A percentile compares a stretch with the other conserved stretches of the same genome.
These are phyloP conservation scores for Exserohilum turcica DNA, from an alignment of 2,329 filamentous ascomycete genomes.

Conservation along the genomic window DNA sequence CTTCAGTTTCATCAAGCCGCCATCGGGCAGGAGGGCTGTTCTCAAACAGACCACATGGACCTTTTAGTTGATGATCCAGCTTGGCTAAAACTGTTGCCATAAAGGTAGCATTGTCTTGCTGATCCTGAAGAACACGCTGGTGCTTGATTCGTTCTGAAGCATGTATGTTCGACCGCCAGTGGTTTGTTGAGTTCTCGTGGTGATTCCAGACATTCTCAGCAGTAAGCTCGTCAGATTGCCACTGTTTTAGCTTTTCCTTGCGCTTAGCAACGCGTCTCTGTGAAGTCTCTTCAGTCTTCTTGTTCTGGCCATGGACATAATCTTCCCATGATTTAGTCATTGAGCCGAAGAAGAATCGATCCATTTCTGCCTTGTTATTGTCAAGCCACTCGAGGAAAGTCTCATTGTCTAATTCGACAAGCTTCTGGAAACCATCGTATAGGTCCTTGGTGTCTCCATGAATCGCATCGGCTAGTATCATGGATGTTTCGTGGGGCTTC, in stretches of 20 bases:
- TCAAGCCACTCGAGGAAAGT: conserved; percentile 89
- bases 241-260: conserved; percentile 79
- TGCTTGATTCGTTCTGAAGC: conserved; percentile 90
- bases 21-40: conserved; percentile 71
- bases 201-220: conserved; percentile 74
- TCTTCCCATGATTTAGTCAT: conserved; percentile 86
- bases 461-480: conserved; percentile 74
- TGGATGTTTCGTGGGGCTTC: conserved; percentile 80
- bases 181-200: conserved; percentile 84
- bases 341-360: conserved; percentile 79
- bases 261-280: conserved; percentile 73
- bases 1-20: conserved; percentile 95
- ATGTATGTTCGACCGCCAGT: conserved; percentile 96
- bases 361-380: conserved; percentile 75
- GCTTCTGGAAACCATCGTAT: conserved; percentile 76
- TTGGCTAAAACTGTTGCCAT: conserved; percentile 75
- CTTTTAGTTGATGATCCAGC: conserved; percentile 76
- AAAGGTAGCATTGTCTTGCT: conserved; percentile 85
- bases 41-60: conserved; percentile 81
- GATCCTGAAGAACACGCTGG: conserved; percentile 85
- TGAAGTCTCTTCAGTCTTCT: conserved; percentile 75
- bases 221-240: conserved; percentile 72
- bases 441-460: conserved; percentile 72
- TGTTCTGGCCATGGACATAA: conserved; percentile 83
- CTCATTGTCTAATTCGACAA: conserved; percentile 87